Base-by-base conservation (phyloP, 139 green algal species). In the Asterochloris sp. region DNA sequence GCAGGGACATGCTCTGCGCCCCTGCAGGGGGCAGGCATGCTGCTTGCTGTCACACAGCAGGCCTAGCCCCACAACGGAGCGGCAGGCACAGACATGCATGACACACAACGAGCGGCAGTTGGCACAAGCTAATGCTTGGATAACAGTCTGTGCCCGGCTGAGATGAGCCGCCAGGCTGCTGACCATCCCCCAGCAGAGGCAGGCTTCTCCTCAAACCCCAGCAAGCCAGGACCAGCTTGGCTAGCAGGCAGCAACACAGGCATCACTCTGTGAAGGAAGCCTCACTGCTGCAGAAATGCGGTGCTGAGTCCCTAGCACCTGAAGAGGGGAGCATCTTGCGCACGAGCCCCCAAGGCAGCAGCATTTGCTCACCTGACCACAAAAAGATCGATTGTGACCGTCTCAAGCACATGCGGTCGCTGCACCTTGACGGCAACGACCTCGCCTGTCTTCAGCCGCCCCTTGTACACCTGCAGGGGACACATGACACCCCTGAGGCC, bases 361-460 rank as follows among this genome's bases (percentile, higher is more conserved):
- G 24, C 11, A 69, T 54, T 4, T 24, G 29, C 13, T 64, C 61
- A 85, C 68, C 94, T 89, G 82, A 97, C 93, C 83, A 99, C 91
- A 84, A 92, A 96, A 12, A 98, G 92, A 90, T 99, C 95, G 38
- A 98, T 90, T 12, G 93, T 93, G 29, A 96, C 94, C 1, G 88
- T 95, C 88, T 98, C 95, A 73, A 98, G 88, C 62, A 98, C 92
- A 62, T 84, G 87, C 0, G 95, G 95, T 27, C 96, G 87, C 89
- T 99, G 96, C 85, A 99, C 96, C 85, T 99, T 98, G 12, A 98
- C 96, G 15, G 96, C 96, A 68, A 99, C 96, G n/a, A 85, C 74
- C 83, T 96, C 92, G 8, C 94, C 94, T 1, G 83, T 95, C 63
- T 92, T 91, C 63, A 96, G 84, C 74, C 82, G 68, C n/a, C 91